Percentiles rank a stretch among this genome's conserved stretches.
phyloP scores from a whole-genome alignment of 2,329 filamentous ascomycete genomes.

The Sarocladium oryzae region DNA sequence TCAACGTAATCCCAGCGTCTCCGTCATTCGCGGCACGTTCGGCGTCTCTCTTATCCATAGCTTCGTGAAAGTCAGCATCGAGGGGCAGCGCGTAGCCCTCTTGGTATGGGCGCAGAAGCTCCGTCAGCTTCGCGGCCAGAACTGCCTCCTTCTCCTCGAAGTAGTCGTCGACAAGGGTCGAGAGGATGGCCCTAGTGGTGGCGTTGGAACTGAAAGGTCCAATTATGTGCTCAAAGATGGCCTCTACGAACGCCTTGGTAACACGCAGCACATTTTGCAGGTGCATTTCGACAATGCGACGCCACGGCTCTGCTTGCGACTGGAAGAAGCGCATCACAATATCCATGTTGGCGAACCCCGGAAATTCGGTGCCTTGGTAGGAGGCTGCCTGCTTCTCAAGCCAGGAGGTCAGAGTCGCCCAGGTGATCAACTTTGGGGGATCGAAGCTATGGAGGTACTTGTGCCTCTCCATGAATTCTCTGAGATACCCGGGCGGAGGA shows the following conservation, averaged over 20 bases:
- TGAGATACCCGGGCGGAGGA: constrained; percentile 21
- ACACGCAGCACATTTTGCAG: constrained; percentile 22
- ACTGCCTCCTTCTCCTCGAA: constrained; percentile 23
- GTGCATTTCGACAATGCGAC: constrained; percentile 28
- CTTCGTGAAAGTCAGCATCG: constrained; percentile 24
- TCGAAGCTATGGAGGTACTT: constrained; percentile 22
- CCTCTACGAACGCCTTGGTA: constrained; percentile 30
- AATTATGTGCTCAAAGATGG: constrained; percentile 26
- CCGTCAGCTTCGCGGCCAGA: constrained; percentile 29
- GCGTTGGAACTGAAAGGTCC: constrained; percentile 15
- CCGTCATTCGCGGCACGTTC: not conserved
- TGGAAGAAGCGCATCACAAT: constrained; percentile 34
- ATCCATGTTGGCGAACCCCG: constrained; percentile 28
- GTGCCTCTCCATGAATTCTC: constrained; percentile 16
- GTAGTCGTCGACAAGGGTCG: constrained; percentile 23
- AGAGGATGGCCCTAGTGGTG: constrained; percentile 18
- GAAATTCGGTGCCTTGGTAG: constrained; percentile 35
- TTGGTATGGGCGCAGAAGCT: constrained; percentile 31
- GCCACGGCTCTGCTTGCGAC: constrained; percentile 32
- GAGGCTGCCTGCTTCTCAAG: constrained; percentile 25
- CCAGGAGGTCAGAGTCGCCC: constrained; percentile 16
- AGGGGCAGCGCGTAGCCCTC: constrained; percentile 26
- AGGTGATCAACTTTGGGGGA: constrained; percentile 17
- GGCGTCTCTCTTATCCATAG: constrained; percentile 7
- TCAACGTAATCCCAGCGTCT: constrained; percentile 8